phyloP scores from a whole-genome alignment of 2,329 filamentous ascomycete species.

The Epichloe gansuensis region DNA sequence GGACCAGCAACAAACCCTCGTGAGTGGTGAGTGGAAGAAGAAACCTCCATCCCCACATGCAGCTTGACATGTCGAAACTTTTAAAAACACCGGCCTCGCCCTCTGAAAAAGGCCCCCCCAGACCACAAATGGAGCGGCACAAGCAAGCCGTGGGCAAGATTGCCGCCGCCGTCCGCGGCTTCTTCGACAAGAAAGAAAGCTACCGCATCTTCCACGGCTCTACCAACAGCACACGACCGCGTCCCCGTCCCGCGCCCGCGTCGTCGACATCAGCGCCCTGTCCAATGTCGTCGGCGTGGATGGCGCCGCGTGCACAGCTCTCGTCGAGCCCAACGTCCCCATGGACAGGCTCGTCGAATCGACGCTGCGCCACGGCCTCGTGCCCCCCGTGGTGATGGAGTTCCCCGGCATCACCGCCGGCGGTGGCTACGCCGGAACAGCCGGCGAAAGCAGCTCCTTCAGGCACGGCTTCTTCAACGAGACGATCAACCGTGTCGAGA shows the following conservation, averaged over 20 bases:
- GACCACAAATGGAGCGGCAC: conserved; percentile 36
- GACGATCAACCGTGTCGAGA: conserved; percentile 50
- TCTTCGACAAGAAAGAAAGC: conserved; percentile 36
- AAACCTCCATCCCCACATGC: neutral
- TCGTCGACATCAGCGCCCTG: conserved; percentile 53
- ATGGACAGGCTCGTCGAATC: conserved; percentile 59
- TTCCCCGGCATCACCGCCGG: conserved; percentile 65
- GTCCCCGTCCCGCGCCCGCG: conserved; percentile 14
- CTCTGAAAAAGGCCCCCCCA: neutral
- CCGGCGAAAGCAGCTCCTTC: conserved; percentile 59
- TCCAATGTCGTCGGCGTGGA: conserved; percentile 53
- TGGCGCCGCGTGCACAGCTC: conserved; percentile 37
- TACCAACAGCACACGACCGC: conserved; percentile 58
- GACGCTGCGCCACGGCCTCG: conserved; percentile 50
- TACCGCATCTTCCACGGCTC: conserved; percentile 69
- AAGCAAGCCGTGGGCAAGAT: conserved; percentile 33
- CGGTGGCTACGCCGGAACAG: conserved; percentile 57
- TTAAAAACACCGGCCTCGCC: neutral
- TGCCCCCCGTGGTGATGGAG: conserved; percentile 67
- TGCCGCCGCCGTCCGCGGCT: conserved; percentile 32
- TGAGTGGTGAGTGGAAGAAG: too few species aligned
- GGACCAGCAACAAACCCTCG: too few species aligned
- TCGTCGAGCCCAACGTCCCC: conserved; percentile 64
- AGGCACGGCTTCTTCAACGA: conserved; percentile 59
- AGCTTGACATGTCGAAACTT: neutral